phyloP scores from a whole-genome alignment of 208 protist genomes.

The Phytomonas sp. region DNA sequence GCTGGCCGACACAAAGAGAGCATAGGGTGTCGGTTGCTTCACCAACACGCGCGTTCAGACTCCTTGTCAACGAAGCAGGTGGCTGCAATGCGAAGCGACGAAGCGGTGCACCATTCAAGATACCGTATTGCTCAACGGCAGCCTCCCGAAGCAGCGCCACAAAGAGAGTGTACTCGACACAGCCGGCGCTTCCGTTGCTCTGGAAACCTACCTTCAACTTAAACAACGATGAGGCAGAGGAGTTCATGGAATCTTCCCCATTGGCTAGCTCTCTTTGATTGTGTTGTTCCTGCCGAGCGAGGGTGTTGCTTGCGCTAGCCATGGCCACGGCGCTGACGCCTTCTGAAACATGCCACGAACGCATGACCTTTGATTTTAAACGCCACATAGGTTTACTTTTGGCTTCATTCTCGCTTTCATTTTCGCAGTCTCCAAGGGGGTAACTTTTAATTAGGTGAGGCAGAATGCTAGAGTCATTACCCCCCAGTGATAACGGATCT shows the following conservation, averaged over 20 bases:
- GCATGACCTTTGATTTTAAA: conserved; percentile 14
- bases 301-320: neutral
- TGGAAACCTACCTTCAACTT: conserved; percentile 4
- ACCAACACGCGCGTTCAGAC: neutral
- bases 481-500: neutral
- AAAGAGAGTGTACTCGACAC: conserved; percentile 17
- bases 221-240: neutral
- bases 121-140: conserved; percentile 68
- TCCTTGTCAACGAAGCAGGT: conserved; percentile 20
- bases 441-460: neutral
- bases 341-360: conserved; percentile 36
- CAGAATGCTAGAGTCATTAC: neutral
- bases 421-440: neutral
- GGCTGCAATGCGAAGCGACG: conserved; percentile 28
- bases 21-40: conserved; percentile 2
- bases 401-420: neutral
- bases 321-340: conserved; percentile 40
- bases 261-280: conserved; percentile 17
- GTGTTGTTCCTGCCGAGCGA: neutral
- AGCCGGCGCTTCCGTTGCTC: neutral
- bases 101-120: conserved; percentile 39
- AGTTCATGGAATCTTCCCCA: neutral
- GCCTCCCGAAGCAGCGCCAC: conserved; percentile 40
- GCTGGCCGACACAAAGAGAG: conserved; percentile 13
- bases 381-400: neutral